Percentiles rank a stretch among this genome's conserved stretches.
Evolutionary conservation across 2,329 filamentous ascomycete species (phyloP).

Genomic region (Neurospora crassa): DNA sequence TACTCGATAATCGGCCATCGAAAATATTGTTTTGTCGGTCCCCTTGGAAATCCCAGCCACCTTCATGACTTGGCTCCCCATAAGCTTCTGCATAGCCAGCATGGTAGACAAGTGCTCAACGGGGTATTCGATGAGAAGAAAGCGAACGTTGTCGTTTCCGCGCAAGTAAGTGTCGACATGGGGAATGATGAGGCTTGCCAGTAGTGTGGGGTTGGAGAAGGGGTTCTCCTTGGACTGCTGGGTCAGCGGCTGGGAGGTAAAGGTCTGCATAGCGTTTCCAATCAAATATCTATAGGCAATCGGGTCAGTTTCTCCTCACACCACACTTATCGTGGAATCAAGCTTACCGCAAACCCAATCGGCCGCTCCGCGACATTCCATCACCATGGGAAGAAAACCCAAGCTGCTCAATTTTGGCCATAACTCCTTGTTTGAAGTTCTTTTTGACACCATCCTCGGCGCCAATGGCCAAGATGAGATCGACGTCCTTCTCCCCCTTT

Average conservation of each 20-base stretch:
- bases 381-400: conserved; percentile 34
- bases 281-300: conserved; percentile 43
- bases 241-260: conserved; percentile 39
- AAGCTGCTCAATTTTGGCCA: conserved; percentile 43
- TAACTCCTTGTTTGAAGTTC: conserved; percentile 38
- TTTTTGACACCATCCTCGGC: conserved; percentile 44
- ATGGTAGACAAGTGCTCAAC: conserved; percentile 46
- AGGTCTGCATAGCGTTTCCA: conserved; percentile 49
- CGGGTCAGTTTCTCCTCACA: neutral
- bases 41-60: conserved; percentile 47
- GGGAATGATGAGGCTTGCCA: conserved; percentile 49
- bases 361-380: conserved; percentile 42
- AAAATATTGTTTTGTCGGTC: conserved; percentile 26
- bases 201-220: conserved; percentile 41
- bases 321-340: neutral
- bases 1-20: conserved; percentile 48
- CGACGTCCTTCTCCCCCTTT: conserved; percentile 30
- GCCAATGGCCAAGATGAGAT: conserved; percentile 52
- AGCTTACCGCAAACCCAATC: conserved; percentile 48
- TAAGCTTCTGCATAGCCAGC: conserved; percentile 45
- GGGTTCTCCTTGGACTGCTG: conserved; percentile 44
- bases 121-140: conserved; percentile 51
- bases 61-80: conserved; percentile 47
- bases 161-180: conserved; percentile 52
- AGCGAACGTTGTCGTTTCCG: conserved; percentile 40